Conservation (phyloP, 805 yeast genomes). For the Torulaspora microellipsoides region DNA sequence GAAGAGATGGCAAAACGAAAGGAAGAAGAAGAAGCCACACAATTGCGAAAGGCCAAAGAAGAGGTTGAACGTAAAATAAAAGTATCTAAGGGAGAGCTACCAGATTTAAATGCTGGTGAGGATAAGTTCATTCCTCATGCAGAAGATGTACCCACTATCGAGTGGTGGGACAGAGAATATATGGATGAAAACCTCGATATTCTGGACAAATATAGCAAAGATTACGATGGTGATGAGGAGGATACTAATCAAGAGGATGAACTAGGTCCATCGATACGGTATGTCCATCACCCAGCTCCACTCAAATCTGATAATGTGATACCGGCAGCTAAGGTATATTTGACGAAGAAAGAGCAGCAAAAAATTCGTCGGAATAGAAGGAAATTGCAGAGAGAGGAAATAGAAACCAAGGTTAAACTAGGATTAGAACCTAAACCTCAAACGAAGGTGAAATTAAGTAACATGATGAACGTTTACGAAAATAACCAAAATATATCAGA, state of each 20-base stretch:
- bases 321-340: conserved; percentile 44
- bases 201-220: conserved; percentile 37
- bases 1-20: conserved; percentile 3
- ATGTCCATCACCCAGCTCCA: conserved; percentile 79
- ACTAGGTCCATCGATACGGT: conserved; percentile 52
- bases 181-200: conserved; percentile 36
- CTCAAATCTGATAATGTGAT: conserved; percentile 45
- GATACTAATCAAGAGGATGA: conserved; percentile 36
- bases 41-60: conserved; percentile 24
- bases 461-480: conserved; percentile 72
- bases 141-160: conserved; percentile 55
- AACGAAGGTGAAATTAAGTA: conserved; percentile 80
- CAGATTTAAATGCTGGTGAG: conserved; percentile 55
- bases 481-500: conserved; percentile 83
- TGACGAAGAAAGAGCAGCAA: conserved; percentile 75
- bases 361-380: conserved; percentile 69
- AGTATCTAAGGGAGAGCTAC: conserved; percentile 41
- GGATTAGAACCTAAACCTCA: conserved; percentile 87
- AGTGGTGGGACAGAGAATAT: conserved; percentile 86
- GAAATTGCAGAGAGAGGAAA: conserved; percentile 55
- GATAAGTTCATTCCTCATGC: conserved; percentile 40
- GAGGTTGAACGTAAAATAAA: conserved; percentile 9
- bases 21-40: conserved; percentile 32
- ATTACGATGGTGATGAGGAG: conserved; percentile 27
- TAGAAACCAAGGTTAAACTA: conserved; percentile 69